Evolutionary conservation across 2,329 filamentous ascomycete species (phyloP), one percentile per base, ranked within the genome.

Genomic region (Nannizziopsis barbatae): DNA sequence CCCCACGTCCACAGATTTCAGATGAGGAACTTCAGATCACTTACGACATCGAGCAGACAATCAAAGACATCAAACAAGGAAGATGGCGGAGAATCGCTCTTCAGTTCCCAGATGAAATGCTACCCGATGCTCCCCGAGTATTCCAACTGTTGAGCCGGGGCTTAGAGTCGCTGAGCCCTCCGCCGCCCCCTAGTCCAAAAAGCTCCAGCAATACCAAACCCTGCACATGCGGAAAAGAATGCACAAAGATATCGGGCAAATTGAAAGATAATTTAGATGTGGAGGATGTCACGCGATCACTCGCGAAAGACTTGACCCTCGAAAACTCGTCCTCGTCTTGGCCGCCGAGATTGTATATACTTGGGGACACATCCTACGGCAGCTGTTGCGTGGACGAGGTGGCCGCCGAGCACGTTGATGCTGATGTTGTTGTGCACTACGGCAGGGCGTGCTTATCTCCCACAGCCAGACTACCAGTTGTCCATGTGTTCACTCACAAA

Each of bases 361-460:
- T 98, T 14, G 92, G 84, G 30, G 92, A 98, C 65, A 96, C 92
- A 2, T 95, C 90, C 1, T 98, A 96, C 66, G 93, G 92, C 51
- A 83, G 90, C 0, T 98, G 92, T 68, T 98, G 92, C 60, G 89
- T 96, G 14, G 92, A 98, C 60, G 92, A 98, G 69, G 83, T 96
- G 36, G 92, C 92, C 0, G 92, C 92, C 2, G 89, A 98, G 64
- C 92, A 98, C 63, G 84, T 87, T 12, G 77, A 87, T 58, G 89
- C 92, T 5, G 84, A 96, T 53, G 86, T 88, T 0, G 85, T 96
- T 1, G 83, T 98, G 11, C 92, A 98, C 64, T 98, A 96, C 58
- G 92, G 92, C 2, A 76, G 92, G 45, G 84, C 90, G 0, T 98
- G 92, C 61, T 73, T 98, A 18, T 95, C 88, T 6, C 90, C 90